Evolutionary conservation across 805 yeast species (phyloP).

Genomic region (Zygosaccharomyces lentus): DNA sequence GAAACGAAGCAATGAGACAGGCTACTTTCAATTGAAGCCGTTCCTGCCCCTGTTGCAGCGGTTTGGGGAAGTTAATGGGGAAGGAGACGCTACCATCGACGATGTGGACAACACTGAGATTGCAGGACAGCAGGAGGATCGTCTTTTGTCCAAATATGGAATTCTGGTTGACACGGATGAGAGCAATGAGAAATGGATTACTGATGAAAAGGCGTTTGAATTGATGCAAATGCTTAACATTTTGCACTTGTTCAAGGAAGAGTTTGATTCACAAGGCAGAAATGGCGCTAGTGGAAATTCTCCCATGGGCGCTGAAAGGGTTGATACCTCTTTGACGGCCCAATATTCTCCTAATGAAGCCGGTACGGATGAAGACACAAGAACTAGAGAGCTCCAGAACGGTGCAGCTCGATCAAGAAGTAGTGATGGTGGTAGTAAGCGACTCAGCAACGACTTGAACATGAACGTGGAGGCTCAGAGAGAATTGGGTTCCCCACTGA

Average conservation of each 20-base stretch:
- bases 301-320: background rate
- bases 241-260: slow-evolving; percentile 17
- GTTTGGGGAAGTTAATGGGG: slow-evolving; percentile 1
- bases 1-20: slow-evolving; percentile 22
- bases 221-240: slow-evolving; percentile 21
- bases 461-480: slow-evolving; percentile 13
- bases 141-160: slow-evolving; percentile 24
- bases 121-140: slow-evolving; percentile 16
- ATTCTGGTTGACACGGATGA: slow-evolving; percentile 27
- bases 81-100: slow-evolving; percentile 1
- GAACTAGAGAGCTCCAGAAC: background rate
- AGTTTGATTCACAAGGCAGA: slow-evolving; percentile 10
- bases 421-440: slow-evolving; percentile 2
- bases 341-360: background rate
- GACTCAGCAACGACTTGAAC: slow-evolving; percentile 9
- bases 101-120: slow-evolving; percentile 7
- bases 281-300: background rate
- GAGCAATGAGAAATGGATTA: slow-evolving; percentile 31
- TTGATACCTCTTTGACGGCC: background rate
- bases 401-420: background rate
- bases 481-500: slow-evolving; percentile 29
- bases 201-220: slow-evolving; percentile 25
- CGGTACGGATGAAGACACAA: slow-evolving; percentile 9
- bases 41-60: slow-evolving; percentile 25
- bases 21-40: slow-evolving; percentile 24